Percentiles rank a stretch among this genome's conserved stretches.
These are phyloP conservation scores for Prototheca stagnorum DNA, from an alignment of 163 green algal genomes.

Conservation along the genomic window DNA sequence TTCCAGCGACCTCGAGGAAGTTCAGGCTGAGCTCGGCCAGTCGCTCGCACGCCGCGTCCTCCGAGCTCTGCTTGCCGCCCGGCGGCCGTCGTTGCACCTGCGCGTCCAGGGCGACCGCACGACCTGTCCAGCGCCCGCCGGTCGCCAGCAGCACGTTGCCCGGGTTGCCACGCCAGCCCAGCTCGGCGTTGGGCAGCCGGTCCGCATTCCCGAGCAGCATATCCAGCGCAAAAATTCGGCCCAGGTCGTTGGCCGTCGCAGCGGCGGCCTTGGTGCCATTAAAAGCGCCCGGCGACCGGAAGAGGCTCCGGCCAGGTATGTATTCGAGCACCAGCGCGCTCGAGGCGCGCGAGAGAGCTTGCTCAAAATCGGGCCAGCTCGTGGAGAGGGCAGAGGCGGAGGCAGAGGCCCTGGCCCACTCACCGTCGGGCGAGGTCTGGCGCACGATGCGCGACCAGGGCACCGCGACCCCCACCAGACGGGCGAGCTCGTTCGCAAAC, in stretches of 20 bases:
- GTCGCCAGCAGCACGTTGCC: conserved; percentile 47
- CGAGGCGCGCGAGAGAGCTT: not conserved
- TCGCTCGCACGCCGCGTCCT: conserved; percentile 50
- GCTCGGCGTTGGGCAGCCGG: conserved; percentile 42
- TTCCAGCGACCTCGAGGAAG: conserved; percentile 15
- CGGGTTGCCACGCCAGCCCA: conserved; percentile 63
- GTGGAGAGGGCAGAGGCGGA: too few species aligned
- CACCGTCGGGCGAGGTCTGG: too few species aligned
- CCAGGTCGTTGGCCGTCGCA: conserved; percentile 24
- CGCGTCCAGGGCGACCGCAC: conserved; percentile 59
- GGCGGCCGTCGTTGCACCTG: conserved; percentile 58
- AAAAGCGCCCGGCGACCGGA: too few species aligned
- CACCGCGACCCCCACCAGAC: conserved; percentile 43
- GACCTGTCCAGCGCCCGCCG: conserved; percentile 9
- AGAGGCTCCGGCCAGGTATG: conserved; percentile 29
- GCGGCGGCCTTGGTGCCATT: conserved; percentile 8
- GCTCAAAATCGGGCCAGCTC: too few species aligned
- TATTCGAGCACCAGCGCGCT: conserved; percentile 57
- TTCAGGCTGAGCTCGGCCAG: conserved; percentile 57
- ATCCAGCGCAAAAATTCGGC: conserved; percentile 54
- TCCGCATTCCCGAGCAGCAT: conserved; percentile 72
- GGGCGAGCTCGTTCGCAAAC: conserved; percentile 65
- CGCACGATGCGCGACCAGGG: conserved; percentile 50
- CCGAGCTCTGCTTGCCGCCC: conserved; percentile 15
- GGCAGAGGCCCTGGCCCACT: too few species aligned